A percentile compares a stretch with the other conserved stretches of the same genome.
Conservation (phyloP, 495 filamentous ascomycete genomes). For the Aspergillus panamensis region DNA sequence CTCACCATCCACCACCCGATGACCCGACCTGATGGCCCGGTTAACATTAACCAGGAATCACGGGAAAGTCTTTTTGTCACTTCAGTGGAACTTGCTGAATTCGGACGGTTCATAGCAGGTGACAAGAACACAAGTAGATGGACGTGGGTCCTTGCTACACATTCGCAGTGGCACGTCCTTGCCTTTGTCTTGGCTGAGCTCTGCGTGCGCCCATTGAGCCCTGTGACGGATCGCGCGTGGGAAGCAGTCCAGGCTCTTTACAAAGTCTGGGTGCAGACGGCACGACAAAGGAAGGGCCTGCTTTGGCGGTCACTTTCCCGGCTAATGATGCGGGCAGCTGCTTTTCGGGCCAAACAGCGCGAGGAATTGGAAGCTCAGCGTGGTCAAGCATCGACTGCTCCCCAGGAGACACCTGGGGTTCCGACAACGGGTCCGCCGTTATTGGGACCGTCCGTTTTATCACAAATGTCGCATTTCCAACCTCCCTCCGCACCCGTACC, state of each 20-base stretch:
- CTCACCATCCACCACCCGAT: constrained; percentile 60
- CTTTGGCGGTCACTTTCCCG: constrained; percentile 74
- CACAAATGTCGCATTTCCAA: constrained; percentile 12
- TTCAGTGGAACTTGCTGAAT: constrained; percentile 73
- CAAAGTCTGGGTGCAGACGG: constrained; percentile 46
- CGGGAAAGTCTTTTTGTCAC: constrained; percentile 71
- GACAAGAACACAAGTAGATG: constrained; percentile 61
- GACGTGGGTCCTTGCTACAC: constrained; percentile 78
- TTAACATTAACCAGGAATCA: constrained; percentile 51
- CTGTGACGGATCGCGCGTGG: constrained; percentile 80
- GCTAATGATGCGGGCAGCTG: constrained; percentile 62
- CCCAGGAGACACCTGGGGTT: constrained; percentile 13
- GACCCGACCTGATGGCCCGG: constrained; percentile 34
- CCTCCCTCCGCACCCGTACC: constrained; percentile 4
- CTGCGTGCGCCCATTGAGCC: constrained; percentile 63
- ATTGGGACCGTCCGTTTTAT: constrained; percentile 10
- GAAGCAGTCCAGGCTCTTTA: constrained; percentile 62
- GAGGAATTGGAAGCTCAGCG: constrained; percentile 29
- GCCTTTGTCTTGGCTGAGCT: constrained; percentile 73
- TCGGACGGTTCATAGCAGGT: constrained; percentile 57
- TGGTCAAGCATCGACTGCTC: constrained; percentile 13
- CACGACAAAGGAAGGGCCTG: constrained; percentile 56
- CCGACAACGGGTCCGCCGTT: constrained; percentile 10
- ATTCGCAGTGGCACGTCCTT: constrained; percentile 79
- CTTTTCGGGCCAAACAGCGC: constrained; percentile 32